Conservation (phyloP, 2,329 filamentous ascomycete genomes). For the Curvularia sp. region DNA sequence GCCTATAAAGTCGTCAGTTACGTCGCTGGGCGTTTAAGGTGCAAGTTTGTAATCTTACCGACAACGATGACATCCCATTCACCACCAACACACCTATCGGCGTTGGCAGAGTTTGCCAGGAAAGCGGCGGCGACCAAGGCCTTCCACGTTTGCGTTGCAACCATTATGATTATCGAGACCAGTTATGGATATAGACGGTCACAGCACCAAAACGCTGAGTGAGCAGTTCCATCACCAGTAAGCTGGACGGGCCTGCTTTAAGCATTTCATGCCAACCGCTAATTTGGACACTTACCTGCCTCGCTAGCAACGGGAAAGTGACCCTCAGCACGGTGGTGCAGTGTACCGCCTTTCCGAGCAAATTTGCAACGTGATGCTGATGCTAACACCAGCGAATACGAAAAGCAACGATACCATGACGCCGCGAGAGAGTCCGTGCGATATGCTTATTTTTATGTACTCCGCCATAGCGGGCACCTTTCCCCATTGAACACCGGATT, state of each 20-base stretch:
- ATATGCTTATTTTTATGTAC: constrained; percentile 6
- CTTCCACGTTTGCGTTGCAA: constrained; percentile 19
- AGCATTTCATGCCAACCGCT: constrained; percentile 1
- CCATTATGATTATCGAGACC: constrained; percentile 10
- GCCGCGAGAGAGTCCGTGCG: constrained; percentile 12
- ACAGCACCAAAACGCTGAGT: not conserved
- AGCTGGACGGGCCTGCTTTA: constrained; percentile 11
- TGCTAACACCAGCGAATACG: constrained; percentile 12
- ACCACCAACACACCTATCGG: constrained; percentile 16
- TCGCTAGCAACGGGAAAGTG: not conserved
- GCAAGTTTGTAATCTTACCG: constrained; percentile 12
- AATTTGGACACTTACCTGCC: constrained; percentile 1
- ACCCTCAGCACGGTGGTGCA: constrained; percentile 10
- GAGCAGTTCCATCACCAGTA: not conserved
- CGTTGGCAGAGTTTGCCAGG: constrained; percentile 5
- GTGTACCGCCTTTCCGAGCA: constrained; percentile 3
- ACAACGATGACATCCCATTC: constrained; percentile 38
- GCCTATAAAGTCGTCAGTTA: constrained; percentile 19
- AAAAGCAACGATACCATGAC: constrained; percentile 13
- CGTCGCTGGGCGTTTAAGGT: not conserved
- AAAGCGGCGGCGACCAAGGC: constrained; percentile 21
- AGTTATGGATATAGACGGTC: not conserved
- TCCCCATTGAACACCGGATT: constrained; percentile 1
- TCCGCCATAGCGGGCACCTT: constrained; percentile 5
- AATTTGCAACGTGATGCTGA: constrained; percentile 9